Evolutionary conservation across 257 asterid genomes (phyloP).

Genomic region (Ocimum tenuiflorum): DNA sequence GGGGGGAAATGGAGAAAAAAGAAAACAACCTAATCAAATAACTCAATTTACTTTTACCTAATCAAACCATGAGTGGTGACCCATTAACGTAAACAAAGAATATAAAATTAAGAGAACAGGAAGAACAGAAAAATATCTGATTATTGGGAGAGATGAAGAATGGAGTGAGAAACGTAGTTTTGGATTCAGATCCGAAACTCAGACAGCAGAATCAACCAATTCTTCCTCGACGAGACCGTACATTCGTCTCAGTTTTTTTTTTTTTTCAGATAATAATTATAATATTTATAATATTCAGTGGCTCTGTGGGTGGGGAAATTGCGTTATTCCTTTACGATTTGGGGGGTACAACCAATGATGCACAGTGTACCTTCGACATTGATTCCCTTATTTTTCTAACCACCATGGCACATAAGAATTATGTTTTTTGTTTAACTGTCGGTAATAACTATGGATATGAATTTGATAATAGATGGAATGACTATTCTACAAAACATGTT

Average conservation of each 20-base stretch:
- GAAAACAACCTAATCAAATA: constrained; percentile 14
- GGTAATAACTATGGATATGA: no score
- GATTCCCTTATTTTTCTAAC: no score
- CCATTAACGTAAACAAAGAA: neutral
- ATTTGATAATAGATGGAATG: no score
- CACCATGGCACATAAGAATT: no score
- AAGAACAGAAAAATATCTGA: neutral
- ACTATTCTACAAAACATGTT: no score
- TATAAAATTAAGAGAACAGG: neutral
- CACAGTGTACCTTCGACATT: neutral
- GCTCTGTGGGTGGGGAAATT: neutral
- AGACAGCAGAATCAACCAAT: constrained; percentile 20
- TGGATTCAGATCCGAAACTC: constrained; percentile 34
- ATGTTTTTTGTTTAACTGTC: no score
- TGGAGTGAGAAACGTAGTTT: constrained; percentile 9
- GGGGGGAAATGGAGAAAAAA: neutral
- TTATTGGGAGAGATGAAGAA: constrained; percentile 9
- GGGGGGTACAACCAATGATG: constrained; percentile 20
- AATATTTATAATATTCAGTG: neutral
- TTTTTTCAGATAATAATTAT: neutral
- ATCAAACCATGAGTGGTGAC: constrained; percentile 16
- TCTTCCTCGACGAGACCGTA: constrained; percentile 19
- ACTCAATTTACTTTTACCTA: neutral
- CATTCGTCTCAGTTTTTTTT: neutral
- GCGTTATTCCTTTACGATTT: neutral